These are phyloP conservation scores for Komagataella mondaviorum DNA, from an alignment of 805 yeast species.

Conservation along the genomic window DNA sequence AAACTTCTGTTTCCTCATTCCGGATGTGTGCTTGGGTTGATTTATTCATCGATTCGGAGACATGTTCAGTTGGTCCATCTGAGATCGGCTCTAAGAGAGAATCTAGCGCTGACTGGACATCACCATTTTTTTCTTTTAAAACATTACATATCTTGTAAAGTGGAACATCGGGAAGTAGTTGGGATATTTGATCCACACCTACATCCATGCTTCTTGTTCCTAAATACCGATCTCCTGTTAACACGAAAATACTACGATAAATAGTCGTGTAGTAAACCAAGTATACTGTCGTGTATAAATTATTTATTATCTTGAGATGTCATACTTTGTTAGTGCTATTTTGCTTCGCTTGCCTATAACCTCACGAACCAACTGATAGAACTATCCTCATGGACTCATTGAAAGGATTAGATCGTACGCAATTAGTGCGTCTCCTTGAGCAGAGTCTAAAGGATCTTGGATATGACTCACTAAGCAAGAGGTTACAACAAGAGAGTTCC, in stretches of 20 bases:
- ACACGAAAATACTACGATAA: background rate
- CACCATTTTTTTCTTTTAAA: background rate
- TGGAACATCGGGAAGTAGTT: background rate
- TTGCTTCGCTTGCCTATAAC: background rate
- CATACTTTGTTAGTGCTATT: background rate
- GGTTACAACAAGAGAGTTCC: background rate
- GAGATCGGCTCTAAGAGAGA: background rate
- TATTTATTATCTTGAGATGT: background rate
- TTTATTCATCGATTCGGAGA: background rate
- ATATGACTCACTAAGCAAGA: background rate
- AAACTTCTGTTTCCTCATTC: background rate
- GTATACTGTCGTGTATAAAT: background rate
- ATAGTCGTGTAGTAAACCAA: background rate
- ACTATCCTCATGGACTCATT: background rate
- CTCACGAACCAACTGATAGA: background rate
- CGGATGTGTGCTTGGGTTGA: background rate
- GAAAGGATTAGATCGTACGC: background rate
- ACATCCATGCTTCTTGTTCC: background rate
- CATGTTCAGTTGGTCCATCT: background rate
- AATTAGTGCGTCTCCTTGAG: slow-evolving; percentile 1
- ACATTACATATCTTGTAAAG: background rate
- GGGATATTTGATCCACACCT: background rate
- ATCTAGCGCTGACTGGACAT: background rate
- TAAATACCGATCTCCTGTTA: background rate
- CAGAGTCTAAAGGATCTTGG: slow-evolving; percentile 3